Evolutionary conservation across 2,329 filamentous ascomycete species (phyloP).

Genomic region (Cadophora sp.): DNA sequence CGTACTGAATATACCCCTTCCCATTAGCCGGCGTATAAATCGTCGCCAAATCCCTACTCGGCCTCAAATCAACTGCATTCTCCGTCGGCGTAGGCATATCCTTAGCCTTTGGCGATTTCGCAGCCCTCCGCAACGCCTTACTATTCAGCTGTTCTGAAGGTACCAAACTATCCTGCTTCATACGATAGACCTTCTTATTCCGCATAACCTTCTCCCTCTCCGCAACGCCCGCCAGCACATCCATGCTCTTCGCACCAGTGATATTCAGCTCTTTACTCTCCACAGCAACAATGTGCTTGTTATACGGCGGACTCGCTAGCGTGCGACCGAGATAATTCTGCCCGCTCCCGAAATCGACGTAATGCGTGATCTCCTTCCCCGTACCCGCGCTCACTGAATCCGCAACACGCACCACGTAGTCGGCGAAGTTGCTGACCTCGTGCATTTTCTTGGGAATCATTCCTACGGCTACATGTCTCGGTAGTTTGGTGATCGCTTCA

Average conservation of each 20-base stretch:
- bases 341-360: constrained; percentile 94
- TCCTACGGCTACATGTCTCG: constrained; percentile 78
- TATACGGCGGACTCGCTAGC: constrained; percentile 84
- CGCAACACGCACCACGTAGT: constrained; percentile 72
- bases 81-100: constrained; percentile 30
- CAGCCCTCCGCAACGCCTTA: constrained; percentile 48
- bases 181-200: constrained; percentile 81
- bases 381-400: constrained; percentile 64
- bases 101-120: constrained; percentile 42
- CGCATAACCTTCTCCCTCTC: constrained; percentile 75
- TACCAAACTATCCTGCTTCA: constrained; percentile 42
- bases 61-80: constrained; percentile 55
- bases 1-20: constrained; percentile 76
- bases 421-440: constrained; percentile 90
- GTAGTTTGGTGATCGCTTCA: constrained; percentile 56
- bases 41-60: constrained; percentile 56
- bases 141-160: constrained; percentile 52
- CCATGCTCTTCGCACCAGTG: constrained; percentile 80
- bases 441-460: constrained; percentile 98
- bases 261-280: constrained; percentile 90
- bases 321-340: constrained; percentile 95
- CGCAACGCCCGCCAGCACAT: constrained; percentile 80
- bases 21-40: constrained; percentile 65
- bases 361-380: constrained; percentile 73
- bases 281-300: constrained; percentile 86